Evolutionary conservation across 352 stramenopile genomes (phyloP), one percentile per base, ranked within the genome.

Genomic region (Pythium phragmiticola): DNA sequence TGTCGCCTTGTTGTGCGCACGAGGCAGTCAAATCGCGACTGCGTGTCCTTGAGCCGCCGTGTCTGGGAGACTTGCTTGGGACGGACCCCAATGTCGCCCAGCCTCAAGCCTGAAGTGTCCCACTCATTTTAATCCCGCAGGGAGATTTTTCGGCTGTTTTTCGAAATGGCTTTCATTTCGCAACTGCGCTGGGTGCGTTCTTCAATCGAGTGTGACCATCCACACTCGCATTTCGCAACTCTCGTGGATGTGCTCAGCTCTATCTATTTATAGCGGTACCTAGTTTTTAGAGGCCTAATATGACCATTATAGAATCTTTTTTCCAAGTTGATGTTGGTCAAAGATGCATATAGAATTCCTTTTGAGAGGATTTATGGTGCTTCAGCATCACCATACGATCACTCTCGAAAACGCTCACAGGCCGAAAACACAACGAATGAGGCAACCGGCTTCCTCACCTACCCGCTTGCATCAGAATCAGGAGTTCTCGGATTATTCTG

Each of bases 51-150:
- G 28, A 26, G 5, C 46, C 21, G 53, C 9, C 23, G 21, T 45
- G 37, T 49, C 57, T 57, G 46, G 19, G 42, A 19, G 26, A 53
- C 16, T 58, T 43, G 49, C 26, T 56, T 53, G 43, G 36, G 42
- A 63, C 45, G 56, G 56, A 46, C 33, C 56, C 23, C 6, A 21
- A 3, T 19, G 8, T 33, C 14, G 57, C 47, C 57, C 16, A 37
- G 57, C 57, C 57, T 52, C 42, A 63, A 48, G 34, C 14, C 26
- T 7, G 23, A 49, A 30, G 45, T 23, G 36, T 56, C 57, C 57
- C 42, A 56, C 33, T 53, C 43, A 63, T 55, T 63, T 63, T 63
- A 63, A 63, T 63, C 57, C 57, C 41, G 37, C 34, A 30, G 33
- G 57, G 57, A 57, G 47, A 48, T 16, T 56, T 63, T 56, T 42